These are phyloP conservation scores for Chara braunii DNA, from an alignment of 139 green algal species.

Conservation along the genomic window DNA sequence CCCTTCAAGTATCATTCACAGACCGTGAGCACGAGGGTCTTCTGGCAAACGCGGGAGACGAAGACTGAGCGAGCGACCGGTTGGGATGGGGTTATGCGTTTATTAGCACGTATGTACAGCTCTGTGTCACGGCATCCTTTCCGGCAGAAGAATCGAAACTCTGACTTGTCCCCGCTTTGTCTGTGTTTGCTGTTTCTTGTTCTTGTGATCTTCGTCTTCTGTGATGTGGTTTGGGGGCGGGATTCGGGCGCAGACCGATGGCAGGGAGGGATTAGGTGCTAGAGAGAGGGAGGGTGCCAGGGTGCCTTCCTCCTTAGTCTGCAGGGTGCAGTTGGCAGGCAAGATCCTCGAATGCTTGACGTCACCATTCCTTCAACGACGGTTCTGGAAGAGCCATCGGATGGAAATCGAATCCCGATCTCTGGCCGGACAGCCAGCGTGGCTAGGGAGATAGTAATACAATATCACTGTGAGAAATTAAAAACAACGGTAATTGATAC, in stretches of 20 bases:
- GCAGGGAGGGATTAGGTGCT: neutral
- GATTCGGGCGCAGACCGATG: conserved; percentile 1
- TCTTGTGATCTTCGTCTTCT: neutral
- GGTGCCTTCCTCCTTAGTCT: neutral
- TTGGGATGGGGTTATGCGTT: no score
- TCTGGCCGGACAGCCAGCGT: neutral
- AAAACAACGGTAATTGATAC: no score
- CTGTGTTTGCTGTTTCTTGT: conserved; percentile 8
- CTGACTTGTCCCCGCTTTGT: neutral
- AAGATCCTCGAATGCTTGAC: neutral
- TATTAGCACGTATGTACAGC: no score
- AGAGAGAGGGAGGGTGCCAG: conserved; percentile 1
- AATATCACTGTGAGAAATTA: no score
- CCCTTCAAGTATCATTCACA: no score
- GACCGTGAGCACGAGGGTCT: no score
- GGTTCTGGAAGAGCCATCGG: neutral
- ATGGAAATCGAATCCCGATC: neutral
- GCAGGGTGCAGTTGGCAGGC: no score
- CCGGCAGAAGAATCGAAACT: conserved; percentile 3
- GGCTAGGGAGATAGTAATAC: neutral
- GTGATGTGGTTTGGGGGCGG: neutral
- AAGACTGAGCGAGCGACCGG: no score
- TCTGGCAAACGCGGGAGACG: no score
- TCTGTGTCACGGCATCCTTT: no score
- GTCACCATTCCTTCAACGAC: neutral